Conservation (phyloP, 306 rosid species). For the Cucurbita pepo region DNA sequence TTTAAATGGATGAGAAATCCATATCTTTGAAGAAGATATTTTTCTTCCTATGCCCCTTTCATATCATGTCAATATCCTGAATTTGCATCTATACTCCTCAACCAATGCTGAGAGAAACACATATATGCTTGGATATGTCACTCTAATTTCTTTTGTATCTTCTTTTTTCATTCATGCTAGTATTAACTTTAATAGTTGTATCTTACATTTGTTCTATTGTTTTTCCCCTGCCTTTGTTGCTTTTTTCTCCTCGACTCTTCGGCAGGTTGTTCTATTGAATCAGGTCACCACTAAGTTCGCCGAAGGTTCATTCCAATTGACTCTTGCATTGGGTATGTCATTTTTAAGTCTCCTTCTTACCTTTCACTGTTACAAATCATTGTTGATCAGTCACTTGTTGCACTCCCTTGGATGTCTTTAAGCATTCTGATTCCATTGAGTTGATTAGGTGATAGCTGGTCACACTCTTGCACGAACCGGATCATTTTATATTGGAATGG, state of each 20-base stretch:
- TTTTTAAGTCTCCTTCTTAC: background rate
- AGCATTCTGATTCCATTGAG: conserved; percentile 15
- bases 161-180: background rate
- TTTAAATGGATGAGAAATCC: background rate
- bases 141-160: no score
- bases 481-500: conserved; percentile 70
- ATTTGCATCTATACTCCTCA: background rate
- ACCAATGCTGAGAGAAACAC: background rate
- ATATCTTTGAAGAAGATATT: background rate
- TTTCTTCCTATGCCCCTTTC: background rate
- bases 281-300: conserved; percentile 66
- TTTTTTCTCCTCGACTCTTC: background rate
- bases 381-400: background rate
- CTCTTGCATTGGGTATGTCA: conserved; percentile 70
- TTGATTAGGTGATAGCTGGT: conserved; percentile 82
- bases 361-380: background rate
- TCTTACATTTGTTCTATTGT: background rate
- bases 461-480: conserved; percentile 80
- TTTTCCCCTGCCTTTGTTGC: background rate
- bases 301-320: conserved; percentile 79
- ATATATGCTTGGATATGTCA: background rate
- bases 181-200: no score
- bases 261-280: conserved; percentile 79
- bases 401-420: background rate
- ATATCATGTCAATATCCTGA: background rate